These are phyloP conservation scores for Flaveria floridana DNA, from an alignment of 140 eudicot species.

Conservation along the genomic window DNA sequence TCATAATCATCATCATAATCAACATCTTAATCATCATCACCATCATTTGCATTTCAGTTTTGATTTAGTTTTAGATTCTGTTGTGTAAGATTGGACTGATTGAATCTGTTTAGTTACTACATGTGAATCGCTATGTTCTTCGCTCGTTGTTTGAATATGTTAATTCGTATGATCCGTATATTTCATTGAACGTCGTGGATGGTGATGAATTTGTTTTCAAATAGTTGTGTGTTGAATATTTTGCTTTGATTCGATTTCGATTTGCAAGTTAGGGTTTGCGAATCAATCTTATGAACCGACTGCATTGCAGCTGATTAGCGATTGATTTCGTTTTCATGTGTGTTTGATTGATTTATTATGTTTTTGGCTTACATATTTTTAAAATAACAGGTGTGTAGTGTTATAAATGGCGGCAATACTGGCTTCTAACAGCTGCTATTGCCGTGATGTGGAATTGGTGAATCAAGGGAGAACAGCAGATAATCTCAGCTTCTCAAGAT, in stretches of 20 bases:
- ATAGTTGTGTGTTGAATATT: not conserved
- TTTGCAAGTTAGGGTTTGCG: constrained; percentile 19
- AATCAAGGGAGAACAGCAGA: constrained; percentile 49
- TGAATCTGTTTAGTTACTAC: not conserved
- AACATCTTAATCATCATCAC: constrained; percentile 14
- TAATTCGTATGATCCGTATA: not conserved
- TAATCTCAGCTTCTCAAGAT: constrained; percentile 49
- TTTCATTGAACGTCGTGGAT: not conserved
- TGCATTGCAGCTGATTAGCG: not conserved
- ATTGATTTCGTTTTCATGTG: not conserved
- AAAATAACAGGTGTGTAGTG: constrained; percentile 39
- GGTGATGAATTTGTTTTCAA: not conserved
- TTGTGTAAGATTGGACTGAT: not conserved
- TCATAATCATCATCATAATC: constrained; percentile 1
- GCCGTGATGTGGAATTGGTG: constrained; percentile 44
- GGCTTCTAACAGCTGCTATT: constrained; percentile 76
- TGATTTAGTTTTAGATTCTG: not conserved
- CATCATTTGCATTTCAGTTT: not conserved
- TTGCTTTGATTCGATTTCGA: constrained; percentile 5
- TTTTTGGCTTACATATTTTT: constrained; percentile 23
- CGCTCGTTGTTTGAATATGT: not conserved
- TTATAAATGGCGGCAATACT: constrained; percentile 75
- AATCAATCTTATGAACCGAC: no score
- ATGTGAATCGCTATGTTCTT: not conserved
- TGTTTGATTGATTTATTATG: constrained; percentile 9